Evolutionary conservation across 192 early-diverging fungal species (phyloP).

Genomic region (Rhizophagus prolifer): DNA sequence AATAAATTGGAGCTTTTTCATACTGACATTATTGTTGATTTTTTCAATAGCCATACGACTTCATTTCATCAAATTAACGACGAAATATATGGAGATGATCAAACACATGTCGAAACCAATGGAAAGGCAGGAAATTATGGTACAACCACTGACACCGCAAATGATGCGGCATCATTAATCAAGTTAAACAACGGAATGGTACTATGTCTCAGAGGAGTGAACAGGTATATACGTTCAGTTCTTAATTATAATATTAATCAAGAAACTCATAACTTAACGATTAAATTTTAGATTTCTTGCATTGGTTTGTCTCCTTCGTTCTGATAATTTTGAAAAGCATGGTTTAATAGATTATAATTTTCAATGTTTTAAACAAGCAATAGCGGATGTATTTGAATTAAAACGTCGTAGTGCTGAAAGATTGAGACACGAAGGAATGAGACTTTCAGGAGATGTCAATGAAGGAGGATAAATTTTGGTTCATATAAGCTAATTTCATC

Average conservation of each 20-base stretch:
- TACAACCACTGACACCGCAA: constrained; percentile 35
- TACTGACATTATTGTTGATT: neutral
- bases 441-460: neutral
- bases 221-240: constrained; percentile 51
- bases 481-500: too few relatives aligned
- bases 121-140: constrained; percentile 32
- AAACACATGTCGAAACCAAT: constrained; percentile 22
- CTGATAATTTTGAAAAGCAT: constrained; percentile 81
- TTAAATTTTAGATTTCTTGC: constrained; percentile 57
- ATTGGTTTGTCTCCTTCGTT: constrained; percentile 74
- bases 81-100: neutral
- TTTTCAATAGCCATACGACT: constrained; percentile 5
- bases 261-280: neutral
- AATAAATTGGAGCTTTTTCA: constrained; percentile 6
- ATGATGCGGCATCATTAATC: constrained; percentile 67
- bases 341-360: constrained; percentile 90
- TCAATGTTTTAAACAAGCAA: constrained; percentile 74
- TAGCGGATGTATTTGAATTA: constrained; percentile 76
- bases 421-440: constrained; percentile 29
- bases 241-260: neutral
- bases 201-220: constrained; percentile 74
- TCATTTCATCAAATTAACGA: constrained; percentile 1
- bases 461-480: too few relatives aligned
- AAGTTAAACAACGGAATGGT: constrained; percentile 78
- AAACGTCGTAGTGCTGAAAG: constrained; percentile 38